Base-by-base conservation (phyloP, 768 basidiomycete species). In the Boletus pseudopeckii region DNA sequence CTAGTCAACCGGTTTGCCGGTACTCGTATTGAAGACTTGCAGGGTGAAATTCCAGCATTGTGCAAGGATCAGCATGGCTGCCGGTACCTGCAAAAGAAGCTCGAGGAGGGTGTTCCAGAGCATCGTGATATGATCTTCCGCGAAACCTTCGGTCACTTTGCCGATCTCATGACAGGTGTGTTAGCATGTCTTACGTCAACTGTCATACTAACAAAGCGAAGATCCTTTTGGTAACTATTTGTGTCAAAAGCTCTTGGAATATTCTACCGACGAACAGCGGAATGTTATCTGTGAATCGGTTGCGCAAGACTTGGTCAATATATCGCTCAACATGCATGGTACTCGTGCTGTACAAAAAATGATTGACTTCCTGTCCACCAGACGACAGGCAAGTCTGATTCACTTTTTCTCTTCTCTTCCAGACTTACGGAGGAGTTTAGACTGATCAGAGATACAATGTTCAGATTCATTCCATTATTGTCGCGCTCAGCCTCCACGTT, bases 51-150 rank as follows among this genome's bases (percentile, higher is more conserved):
- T 55, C 85, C 93, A 14, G 77, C 83, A 1, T 74, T 99, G 17
- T 98, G 97, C 83, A 98, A 98, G 71, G 97, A 99, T 72, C 97
- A 99, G 72, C 96, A 98, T 71, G 97, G 97, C 3, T 99, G 97
- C 67, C 84, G 97, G 34, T 99, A 98, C 68, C 75, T 99, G 53
- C 97, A 99, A 74, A 98, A 98, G 84, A 98, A 98, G 74, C 80
- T 99, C 24, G 97, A 99, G 70, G 97, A 99, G 67, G 92, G 91
- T 51, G 83, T 88, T 54, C 81, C 96, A 5, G 95, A 96, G 69
- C 95, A 99, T 72, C 84, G 97, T 49, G 97, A 99, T 66, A 95
- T 98, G 90, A 99, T 99, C 69, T 99, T 98, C 81, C 83, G 90
- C 55, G 97, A 99, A 76, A 98, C 96, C 1, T 98, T 96, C 64